Conservation (phyloP, 768 basidiomycete species). For the Antrodiella citrinella region DNA sequence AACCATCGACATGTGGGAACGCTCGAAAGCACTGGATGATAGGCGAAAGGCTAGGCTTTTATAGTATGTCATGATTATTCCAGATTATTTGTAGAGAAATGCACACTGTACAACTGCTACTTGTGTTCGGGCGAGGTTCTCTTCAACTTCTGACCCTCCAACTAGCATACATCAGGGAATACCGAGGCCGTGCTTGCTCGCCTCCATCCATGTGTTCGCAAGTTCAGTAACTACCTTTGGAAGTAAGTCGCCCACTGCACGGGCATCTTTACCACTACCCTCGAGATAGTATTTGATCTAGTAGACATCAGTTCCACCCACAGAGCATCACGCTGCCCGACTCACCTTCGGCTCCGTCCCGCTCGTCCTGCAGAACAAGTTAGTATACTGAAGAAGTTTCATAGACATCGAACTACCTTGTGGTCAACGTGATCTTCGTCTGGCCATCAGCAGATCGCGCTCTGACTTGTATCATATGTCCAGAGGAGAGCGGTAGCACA, state of each 20-base stretch:
- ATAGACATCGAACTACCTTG: constrained; percentile 35
- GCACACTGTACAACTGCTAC: not conserved
- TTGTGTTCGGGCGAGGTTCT: not conserved
- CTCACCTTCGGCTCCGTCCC: constrained; percentile 85
- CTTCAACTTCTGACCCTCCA: not conserved
- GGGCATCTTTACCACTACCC: constrained; percentile 51
- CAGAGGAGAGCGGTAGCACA: constrained; percentile 59
- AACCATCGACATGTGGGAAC: constrained; percentile 53
- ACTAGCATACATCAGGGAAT: constrained; percentile 17
- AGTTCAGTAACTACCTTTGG: constrained; percentile 51
- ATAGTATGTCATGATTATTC: not conserved
- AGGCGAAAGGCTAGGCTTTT: constrained; percentile 27
- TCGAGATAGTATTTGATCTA: constrained; percentile 88
- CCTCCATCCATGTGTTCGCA: constrained; percentile 61
- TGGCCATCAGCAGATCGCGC: constrained; percentile 35
- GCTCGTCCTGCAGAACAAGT: constrained; percentile 48
- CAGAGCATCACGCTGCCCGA: not conserved
- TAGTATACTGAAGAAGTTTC: not conserved
- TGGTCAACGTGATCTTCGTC: constrained; percentile 57
- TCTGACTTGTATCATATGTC: constrained; percentile 82
- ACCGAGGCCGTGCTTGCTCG: constrained; percentile 40
- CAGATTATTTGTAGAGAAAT: not conserved
- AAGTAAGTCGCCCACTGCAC: constrained; percentile 42
- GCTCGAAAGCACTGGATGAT: constrained; percentile 51
- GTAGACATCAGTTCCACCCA: not conserved